A percentile compares a stretch with the other conserved stretches of the same genome.
These are phyloP conservation scores for Ramularia endophylla DNA, from an alignment of 2,329 filamentous ascomycete genomes.

Conservation along the genomic window DNA sequence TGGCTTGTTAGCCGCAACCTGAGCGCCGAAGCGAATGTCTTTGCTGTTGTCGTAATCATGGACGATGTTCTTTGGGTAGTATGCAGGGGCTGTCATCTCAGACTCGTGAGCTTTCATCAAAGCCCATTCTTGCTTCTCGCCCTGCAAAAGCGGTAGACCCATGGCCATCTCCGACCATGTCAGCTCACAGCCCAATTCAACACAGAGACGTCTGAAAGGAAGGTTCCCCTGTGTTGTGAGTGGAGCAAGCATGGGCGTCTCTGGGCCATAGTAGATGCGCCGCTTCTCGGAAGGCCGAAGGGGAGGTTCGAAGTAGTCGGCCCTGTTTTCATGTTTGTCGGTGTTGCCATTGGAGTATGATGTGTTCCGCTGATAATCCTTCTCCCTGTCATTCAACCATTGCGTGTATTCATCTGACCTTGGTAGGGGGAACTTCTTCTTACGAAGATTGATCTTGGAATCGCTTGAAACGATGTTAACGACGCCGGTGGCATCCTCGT, in stretches of 20 bases:
- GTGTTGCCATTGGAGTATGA: slow-evolving; percentile 28
- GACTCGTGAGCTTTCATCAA: slow-evolving; percentile 86
- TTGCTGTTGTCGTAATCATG: slow-evolving; percentile 73
- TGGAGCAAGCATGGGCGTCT: slow-evolving; percentile 90
- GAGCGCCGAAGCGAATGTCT: slow-evolving; percentile 84
- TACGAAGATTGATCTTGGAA: slow-evolving; percentile 68
- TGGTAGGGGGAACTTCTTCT: slow-evolving; percentile 63
- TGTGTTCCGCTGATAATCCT: slow-evolving; percentile 16
- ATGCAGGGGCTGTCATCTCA: slow-evolving; percentile 67
- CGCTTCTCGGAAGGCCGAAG: slow-evolving; percentile 91
- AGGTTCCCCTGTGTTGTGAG: slow-evolving; percentile 96
- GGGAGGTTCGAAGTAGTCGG: slow-evolving; percentile 77
- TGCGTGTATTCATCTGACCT: slow-evolving; percentile 69
- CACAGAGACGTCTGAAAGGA: slow-evolving; percentile 85
- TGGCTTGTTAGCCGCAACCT: slow-evolving; percentile 88
- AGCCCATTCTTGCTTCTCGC: slow-evolving; percentile 88
- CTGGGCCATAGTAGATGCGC: slow-evolving; percentile 83
- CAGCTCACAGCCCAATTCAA: slow-evolving; percentile 80
- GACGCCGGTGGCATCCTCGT: slow-evolving; percentile 50
- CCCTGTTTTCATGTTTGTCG: slow-evolving; percentile 63
- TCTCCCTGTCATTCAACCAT: slow-evolving; percentile 58
- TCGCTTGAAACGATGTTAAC: slow-evolving; percentile 67
- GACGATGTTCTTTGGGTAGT: slow-evolving; percentile 56
- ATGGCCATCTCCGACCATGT: slow-evolving; percentile 99
- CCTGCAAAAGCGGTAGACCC: slow-evolving; percentile 81